Evolutionary conservation across 345 rosid genomes (phyloP), one percentile per base, ranked within the genome.

Genomic region (Eucalyptus lansdowneana): DNA sequence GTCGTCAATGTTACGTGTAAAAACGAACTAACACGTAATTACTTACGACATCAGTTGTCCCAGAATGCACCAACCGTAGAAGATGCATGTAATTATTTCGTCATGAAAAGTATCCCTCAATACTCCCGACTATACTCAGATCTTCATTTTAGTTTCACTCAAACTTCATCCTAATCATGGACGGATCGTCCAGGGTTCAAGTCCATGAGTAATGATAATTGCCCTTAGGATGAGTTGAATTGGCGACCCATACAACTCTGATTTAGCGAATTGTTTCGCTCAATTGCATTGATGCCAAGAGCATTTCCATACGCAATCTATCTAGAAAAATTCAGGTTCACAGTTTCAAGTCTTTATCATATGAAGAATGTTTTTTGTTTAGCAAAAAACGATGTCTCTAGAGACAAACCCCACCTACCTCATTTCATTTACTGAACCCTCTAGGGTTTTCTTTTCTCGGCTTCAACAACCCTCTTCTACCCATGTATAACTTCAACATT

Each of bases 81-180:
- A 65, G 6, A 19, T 37, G 25, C 25, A 15, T 1, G 1, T 19
- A 34, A 9, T 22, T 21, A 72, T 9, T 17, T 34, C 8, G 8
- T 16, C 44, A 40, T 0, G 6, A 8, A 3, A 31, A 31, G 58
- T 7, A 16, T 31, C 19, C 27, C 8, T 37, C 3, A 0, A 72
- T 11, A 4, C 1, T 72, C 14, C 1, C 1, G 3, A 9, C 7
- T 5, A 11, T 5, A 72, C 4, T 42, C 0, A 0, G 0, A 72
- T 2, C 45, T 37, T 11, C 45, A 6, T 72, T 72, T 17, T 72
- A 72, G 14, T 72, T 19, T 72, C 8, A 2, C 25, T 9, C 8
- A 1, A 72, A 12, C 13, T 72, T 37, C 27, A 37, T 69, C 12
- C 0, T 10, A 1, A 31, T 69, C 80, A 16, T 31, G 11, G 6